phyloP scores from a whole-genome alignment of 2,329 filamentous ascomycete species.

The Didymella sp. region DNA sequence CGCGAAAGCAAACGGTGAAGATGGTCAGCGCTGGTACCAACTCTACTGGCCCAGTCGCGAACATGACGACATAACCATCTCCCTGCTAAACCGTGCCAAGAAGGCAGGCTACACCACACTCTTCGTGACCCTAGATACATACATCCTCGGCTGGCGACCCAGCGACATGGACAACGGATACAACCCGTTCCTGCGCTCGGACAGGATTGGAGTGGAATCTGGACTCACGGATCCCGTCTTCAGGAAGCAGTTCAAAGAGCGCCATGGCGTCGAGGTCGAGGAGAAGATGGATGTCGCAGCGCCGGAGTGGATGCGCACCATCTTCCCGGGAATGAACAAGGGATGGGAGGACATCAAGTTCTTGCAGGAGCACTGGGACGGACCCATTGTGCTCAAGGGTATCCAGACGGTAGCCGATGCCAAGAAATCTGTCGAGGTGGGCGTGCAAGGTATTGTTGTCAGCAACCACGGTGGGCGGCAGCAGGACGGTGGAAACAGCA shows the following conservation, averaged over 20 bases:
- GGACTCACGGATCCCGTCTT: constrained; percentile 74
- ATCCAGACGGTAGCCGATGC: constrained; percentile 61
- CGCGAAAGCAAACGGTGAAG: constrained; percentile 59
- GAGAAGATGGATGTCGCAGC: constrained; percentile 49
- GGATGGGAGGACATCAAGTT: constrained; percentile 68
- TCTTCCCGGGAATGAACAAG: constrained; percentile 57
- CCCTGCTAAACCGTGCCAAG: constrained; percentile 66
- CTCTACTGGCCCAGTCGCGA: constrained; percentile 73
- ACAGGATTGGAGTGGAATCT: constrained; percentile 61
- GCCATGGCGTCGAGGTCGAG: constrained; percentile 45
- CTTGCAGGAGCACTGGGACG: constrained; percentile 66
- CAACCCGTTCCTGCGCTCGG: constrained; percentile 38
- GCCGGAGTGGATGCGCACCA: constrained; percentile 33
- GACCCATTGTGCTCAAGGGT: constrained; percentile 69
- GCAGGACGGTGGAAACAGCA: constrained; percentile 59
- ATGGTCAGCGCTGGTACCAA: constrained; percentile 70
- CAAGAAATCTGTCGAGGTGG: constrained; percentile 52
- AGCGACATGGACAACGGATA: constrained; percentile 67
- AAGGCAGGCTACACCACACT: constrained; percentile 66
- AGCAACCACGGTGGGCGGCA: constrained; percentile 63
- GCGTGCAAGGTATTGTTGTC: constrained; percentile 59
- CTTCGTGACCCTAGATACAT: constrained; percentile 76
- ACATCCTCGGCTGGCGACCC: constrained; percentile 70
- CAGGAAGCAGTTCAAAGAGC: constrained; percentile 61
- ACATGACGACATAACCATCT: constrained; percentile 68